Conservation (phyloP, 106 monocot genomes). For the Dendrobium nobile region DNA sequence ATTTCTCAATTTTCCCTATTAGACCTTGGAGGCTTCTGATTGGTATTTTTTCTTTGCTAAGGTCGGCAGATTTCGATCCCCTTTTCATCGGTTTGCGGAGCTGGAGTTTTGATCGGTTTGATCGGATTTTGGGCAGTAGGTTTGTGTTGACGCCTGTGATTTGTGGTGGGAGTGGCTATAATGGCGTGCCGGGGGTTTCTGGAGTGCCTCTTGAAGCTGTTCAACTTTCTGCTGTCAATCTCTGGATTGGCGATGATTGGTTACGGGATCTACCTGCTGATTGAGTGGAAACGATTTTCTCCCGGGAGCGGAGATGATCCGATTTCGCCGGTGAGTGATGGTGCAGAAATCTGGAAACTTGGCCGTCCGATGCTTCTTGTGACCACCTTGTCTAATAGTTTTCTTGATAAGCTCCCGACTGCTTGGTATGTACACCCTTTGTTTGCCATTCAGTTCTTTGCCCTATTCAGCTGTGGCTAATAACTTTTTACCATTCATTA, state of each 20-base stretch:
- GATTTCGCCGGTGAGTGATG: slow-evolving; percentile 9
- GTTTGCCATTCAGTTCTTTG: neutral
- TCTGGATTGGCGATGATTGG: slow-evolving; percentile 72
- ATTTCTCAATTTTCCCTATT: neutral
- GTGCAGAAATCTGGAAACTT: slow-evolving; percentile 32
- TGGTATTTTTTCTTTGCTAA: neutral
- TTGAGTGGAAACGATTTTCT: slow-evolving; percentile 46
- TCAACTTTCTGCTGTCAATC: slow-evolving; percentile 59
- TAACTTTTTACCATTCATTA: neutral
- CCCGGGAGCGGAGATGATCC: slow-evolving; percentile 19
- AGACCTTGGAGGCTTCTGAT: neutral
- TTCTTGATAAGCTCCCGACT: slow-evolving; percentile 48
- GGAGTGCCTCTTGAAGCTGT: slow-evolving; percentile 71
- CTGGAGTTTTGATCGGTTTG: neutral
- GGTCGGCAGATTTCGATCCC: neutral
- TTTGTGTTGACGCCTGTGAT: neutral
- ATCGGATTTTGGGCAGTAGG: neutral
- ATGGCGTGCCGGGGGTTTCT: slow-evolving; percentile 70
- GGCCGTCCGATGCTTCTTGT: slow-evolving; percentile 54
- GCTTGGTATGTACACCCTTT: slow-evolving; percentile 46
- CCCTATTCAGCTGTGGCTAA: neutral
- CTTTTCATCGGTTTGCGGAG: neutral
- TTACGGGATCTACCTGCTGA: slow-evolving; percentile 64
- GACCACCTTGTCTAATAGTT: slow-evolving; percentile 35
- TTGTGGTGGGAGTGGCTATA: neutral